Conservation (phyloP, 495 filamentous ascomycete species). For the Xylaria palmicola region DNA sequence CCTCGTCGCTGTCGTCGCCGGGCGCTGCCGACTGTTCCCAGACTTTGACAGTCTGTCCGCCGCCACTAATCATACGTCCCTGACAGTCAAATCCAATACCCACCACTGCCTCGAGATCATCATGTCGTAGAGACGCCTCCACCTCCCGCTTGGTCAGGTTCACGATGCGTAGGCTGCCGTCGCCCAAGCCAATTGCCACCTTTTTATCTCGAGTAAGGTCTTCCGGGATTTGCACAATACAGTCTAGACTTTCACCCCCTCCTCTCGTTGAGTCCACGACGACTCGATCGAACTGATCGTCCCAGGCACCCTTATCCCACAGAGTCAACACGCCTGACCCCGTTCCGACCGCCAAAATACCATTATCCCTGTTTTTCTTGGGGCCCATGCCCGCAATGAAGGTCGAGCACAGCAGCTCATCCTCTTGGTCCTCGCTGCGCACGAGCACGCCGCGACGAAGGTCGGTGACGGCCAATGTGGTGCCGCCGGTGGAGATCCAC, state of each 20-base stretch:
- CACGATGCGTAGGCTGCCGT: constrained; percentile 57
- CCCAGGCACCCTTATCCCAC: constrained; percentile 93
- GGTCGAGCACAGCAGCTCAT: constrained; percentile 78
- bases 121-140: constrained; percentile 61
- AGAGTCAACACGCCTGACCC: constrained; percentile 78
- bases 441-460: constrained; percentile 77
- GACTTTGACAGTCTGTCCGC: constrained; percentile 78
- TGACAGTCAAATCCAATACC: constrained; percentile 77
- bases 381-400: constrained; percentile 67
- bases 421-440: constrained; percentile 88
- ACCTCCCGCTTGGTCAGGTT: constrained; percentile 45
- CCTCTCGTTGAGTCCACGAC: constrained; percentile 62
- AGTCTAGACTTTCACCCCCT: constrained; percentile 67
- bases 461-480: constrained; percentile 86
- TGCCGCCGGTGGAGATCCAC: constrained; percentile 88
- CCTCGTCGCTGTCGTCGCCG: constrained; percentile 35
- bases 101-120: constrained; percentile 80
- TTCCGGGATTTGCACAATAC: constrained; percentile 64
- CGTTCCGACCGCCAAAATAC: constrained; percentile 78
- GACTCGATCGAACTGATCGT: constrained; percentile 88
- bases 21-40: constrained; percentile 63
- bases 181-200: constrained; percentile 72
- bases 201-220: constrained; percentile 64
- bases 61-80: constrained; percentile 82
- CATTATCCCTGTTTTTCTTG: constrained; percentile 61